Evolutionary conservation across 1,284 basidiomycete genomes (phyloP).

Genomic region (Polyporus tsugae): DNA sequence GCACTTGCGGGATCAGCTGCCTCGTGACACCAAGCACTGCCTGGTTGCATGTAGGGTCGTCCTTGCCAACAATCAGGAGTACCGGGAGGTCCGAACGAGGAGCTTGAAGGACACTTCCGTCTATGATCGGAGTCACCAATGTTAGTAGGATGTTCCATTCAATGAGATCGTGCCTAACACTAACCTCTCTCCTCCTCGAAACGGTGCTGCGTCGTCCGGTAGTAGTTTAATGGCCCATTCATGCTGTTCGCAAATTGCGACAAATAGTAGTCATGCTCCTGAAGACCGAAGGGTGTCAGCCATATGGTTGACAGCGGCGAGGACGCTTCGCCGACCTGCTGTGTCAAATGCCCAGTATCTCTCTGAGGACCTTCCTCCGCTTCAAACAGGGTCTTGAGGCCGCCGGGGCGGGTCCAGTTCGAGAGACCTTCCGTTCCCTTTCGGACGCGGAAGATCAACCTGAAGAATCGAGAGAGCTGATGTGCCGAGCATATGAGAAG

Average conservation of each 20-base stretch:
- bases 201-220: constrained; percentile 62
- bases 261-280: constrained; percentile 64
- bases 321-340: constrained; percentile 21
- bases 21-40: constrained; percentile 44
- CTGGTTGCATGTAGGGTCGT: constrained; percentile 50
- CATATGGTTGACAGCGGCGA: constrained; percentile 1
- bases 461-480: constrained; percentile 30
- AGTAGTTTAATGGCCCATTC: constrained; percentile 75
- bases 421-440: constrained; percentile 9
- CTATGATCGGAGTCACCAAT: constrained; percentile 35
- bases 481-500: constrained; percentile 13
- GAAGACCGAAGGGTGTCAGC: constrained; percentile 4
- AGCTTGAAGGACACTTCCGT: constrained; percentile 49
- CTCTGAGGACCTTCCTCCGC: constrained; percentile 4
- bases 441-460: constrained; percentile 24
- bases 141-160: constrained; percentile 18
- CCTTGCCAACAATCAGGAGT: constrained; percentile 66
- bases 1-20: constrained; percentile 57
- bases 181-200: constrained; percentile 71
- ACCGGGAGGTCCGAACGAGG: constrained; percentile 60
- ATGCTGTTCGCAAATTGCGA: constrained; percentile 59
- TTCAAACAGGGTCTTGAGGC: constrained; percentile 19
- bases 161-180: constrained; percentile 7
- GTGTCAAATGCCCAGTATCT: constrained; percentile 25
- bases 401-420: constrained; percentile 28